Conservation (phyloP, 257 asterid species). For the Capsicum baccatum region DNA sequence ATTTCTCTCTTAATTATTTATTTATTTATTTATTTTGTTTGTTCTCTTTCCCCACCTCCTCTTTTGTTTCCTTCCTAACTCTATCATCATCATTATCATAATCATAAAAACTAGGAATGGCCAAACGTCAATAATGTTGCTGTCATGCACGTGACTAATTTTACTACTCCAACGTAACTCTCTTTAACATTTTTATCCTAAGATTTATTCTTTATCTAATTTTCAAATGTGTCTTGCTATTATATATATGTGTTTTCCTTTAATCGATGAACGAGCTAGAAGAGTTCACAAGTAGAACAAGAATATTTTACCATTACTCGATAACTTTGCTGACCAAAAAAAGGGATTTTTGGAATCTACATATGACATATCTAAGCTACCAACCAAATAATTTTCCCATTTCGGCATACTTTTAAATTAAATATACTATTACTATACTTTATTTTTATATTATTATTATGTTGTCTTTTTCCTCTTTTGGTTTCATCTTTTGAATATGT, state of each 20-base stretch:
- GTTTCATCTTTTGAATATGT: too few relatives aligned
- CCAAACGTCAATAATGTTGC: conserved; percentile 38
- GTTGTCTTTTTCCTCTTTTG: too few relatives aligned
- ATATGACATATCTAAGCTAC: not conserved
- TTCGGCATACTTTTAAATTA: too few relatives aligned
- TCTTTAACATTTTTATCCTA: not conserved
- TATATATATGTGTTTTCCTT: too few relatives aligned
- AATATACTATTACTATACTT: too few relatives aligned
- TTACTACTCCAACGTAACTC: not conserved
- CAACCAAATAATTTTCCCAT: not conserved
- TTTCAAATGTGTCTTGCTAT: not conserved
- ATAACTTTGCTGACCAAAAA: not conserved
- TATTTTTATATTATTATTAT: too few relatives aligned
- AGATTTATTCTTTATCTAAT: not conserved
- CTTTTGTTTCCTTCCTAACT: conserved; percentile 8
- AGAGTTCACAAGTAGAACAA: not conserved
- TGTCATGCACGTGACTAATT: conserved; percentile 40
- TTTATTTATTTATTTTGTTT: too few relatives aligned
- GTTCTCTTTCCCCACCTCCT: too few relatives aligned
- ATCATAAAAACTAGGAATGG: conserved; percentile 32
- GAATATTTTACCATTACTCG: not conserved
- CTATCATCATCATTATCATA: not conserved
- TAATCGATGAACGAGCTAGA: too few relatives aligned
- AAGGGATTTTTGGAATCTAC: not conserved
- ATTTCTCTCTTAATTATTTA: not conserved